Evolutionary conservation across 371 early-diverging fungal genomes (phyloP), one percentile per base, ranked within the genome.

Genomic region (Dentiscutata heterogama): DNA sequence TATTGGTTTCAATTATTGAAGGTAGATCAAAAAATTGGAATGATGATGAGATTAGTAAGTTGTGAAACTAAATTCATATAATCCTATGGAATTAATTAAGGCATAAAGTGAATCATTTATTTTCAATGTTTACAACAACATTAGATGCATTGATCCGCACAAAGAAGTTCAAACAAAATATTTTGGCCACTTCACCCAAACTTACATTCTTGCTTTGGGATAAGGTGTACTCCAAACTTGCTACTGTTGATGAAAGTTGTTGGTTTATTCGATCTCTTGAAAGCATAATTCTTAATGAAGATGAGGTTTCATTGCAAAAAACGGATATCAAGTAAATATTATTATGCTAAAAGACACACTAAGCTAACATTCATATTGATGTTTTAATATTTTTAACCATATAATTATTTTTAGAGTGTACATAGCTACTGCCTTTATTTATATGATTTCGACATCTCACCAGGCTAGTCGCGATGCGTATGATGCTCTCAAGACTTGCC

Each of bases 161-260:
- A 7, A 77, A 61, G 3, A 70, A 72, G 77, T 80, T 90, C 51
- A 77, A 16, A 22, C 82, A 50, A 56, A 71, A 60, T 22, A 60
- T 63, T 10, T 50, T 87, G 65, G 84, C 82, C 13, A 81, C 85
- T 10, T 81, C 84, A 46, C 89, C 88, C 61, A 94, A 94, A 25
- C 90, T 92, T 58, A 93, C 95, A 16, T 93, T 94, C 80, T 87
- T 96, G 46, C 84, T 96, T 65, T 93, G 93, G 91, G 96, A 96
- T 78, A 94, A 94, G 86, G 92, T 94, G 25, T 96, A 93, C 83
- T 90, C 91, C 76, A 96, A 96, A 85, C 90, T 95, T 54, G 83
- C 91, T 5, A 85, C 85, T 18, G 85, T 90, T 3, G 89, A 90
- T n/a, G 96, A 96, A 81, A 92, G 92, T 39, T 86, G 90, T 35